Conservation (phyloP, 192 early-diverging fungal genomes). For the Chytriomyces sp. region DNA sequence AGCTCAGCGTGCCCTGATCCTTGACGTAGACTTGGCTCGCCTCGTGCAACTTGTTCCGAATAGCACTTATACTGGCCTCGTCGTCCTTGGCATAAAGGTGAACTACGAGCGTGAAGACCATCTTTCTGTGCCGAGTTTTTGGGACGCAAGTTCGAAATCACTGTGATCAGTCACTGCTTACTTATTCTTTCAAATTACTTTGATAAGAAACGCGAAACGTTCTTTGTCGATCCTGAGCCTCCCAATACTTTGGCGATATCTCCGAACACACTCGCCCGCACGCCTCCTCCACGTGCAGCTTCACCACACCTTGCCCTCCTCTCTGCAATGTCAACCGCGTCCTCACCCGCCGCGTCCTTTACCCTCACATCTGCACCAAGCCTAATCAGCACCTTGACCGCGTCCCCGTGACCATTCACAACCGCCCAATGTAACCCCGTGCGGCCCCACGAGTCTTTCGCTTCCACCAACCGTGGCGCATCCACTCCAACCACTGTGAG, state of each 20-base stretch:
- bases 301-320: constrained; percentile 43
- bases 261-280: constrained; percentile 42
- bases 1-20: constrained; percentile 16
- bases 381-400: constrained; percentile 29
- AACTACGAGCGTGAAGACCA: constrained; percentile 26
- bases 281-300: constrained; percentile 33
- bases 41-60: constrained; percentile 4
- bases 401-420: constrained; percentile 41
- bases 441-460: constrained; percentile 33
- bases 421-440: constrained; percentile 43
- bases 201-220: constrained; percentile 20
- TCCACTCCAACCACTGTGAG: background rate
- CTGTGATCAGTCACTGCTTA: no score
- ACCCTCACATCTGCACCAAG: constrained; percentile 27
- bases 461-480: background rate
- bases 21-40: constrained; percentile 20
- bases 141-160: no score
- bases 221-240: constrained; percentile 37
- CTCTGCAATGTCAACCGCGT: constrained; percentile 40
- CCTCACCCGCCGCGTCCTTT: constrained; percentile 29
- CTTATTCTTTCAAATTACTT: no score
- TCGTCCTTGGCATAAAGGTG: constrained; percentile 32
- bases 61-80: background rate
- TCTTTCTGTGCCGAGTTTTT: no score
- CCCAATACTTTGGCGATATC: constrained; percentile 46